Evolutionary conservation across 441 rosid species (phyloP).

Genomic region (Erodium trifolium): DNA sequence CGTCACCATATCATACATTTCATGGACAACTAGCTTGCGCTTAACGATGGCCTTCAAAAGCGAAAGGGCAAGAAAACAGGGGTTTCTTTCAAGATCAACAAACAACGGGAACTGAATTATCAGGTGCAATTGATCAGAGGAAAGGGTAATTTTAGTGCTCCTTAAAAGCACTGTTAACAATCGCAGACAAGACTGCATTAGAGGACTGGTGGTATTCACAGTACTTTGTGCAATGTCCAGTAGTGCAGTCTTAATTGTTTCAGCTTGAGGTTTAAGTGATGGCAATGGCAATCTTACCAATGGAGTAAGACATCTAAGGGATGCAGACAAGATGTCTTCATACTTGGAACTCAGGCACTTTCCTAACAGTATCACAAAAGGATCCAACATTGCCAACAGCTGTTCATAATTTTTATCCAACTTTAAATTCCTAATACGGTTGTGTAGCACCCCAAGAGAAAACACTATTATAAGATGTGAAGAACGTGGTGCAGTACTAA

Average conservation of each 20-base stretch:
- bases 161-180: conserved; percentile 69
- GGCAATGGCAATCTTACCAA: conserved; percentile 73
- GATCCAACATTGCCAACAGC: conserved; percentile 69
- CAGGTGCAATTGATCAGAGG: conserved; percentile 61
- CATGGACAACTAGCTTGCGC: conserved; percentile 73
- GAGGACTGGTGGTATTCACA: conserved; percentile 44
- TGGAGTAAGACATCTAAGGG: conserved; percentile 70
- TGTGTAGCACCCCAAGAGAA: conserved; percentile 63
- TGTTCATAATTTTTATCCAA: conserved; percentile 34
- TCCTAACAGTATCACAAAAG: conserved; percentile 64
- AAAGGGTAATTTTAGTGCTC: conserved; percentile 51
- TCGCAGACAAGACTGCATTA: conserved; percentile 75
- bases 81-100: conserved; percentile 70
- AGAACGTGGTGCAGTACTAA: conserved; percentile 37
- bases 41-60: conserved; percentile 73
- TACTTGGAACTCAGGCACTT: conserved; percentile 76
- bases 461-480: conserved; percentile 70
- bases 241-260: conserved; percentile 60
- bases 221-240: conserved; percentile 65
- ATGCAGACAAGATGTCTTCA: conserved; percentile 67
- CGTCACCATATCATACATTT: conserved; percentile 65
- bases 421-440: conserved; percentile 46
- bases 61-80: conserved; percentile 59
- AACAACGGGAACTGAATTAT: conserved; percentile 79
- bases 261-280: conserved; percentile 65